Base-by-base conservation (phyloP, 1,284 basidiomycete genomes). In the Kwoniella shivajii region DNA sequence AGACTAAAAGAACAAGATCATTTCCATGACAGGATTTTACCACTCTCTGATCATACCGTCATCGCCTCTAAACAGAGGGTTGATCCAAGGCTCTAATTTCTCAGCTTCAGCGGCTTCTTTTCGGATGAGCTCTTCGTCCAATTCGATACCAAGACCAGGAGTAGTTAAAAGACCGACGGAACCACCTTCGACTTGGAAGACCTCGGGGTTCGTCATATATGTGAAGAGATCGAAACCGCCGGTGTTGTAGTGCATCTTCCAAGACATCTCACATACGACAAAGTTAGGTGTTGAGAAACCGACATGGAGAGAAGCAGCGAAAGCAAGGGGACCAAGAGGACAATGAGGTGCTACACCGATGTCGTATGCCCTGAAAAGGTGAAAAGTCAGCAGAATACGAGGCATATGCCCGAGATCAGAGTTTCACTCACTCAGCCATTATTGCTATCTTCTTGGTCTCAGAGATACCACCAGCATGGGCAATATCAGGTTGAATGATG, bases 401-500 rank as follows among this genome's bases (percentile, higher is more conserved):
- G 50, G 27, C 26, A 24, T 41, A 6, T 45, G 43, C 16, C 26
- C 5, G 26, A 43, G 33, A 39, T 39, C 4, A 39, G 24, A 31
- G 26, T n/a, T 20, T n/a, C 20, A 65, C 67, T 54, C 50, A 63
- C 77, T 89, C 87, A 1, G 86, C 84, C 74, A 89, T 80, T 31
- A 81, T 81, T 5, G 88, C 86, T 41, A 90, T 87, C 54, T 84
- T 82, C 56, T 83, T 81, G 10, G 87, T 80, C 71, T 90, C 88
- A 54, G 84, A 86, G 67, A 90, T 89, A n/a, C 87, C 87, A 27
- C 79, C 79, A 6, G 78, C 72, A 51, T 80, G 78, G 2, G 78
- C 74, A 58, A 86, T 85, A 69, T 89, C 88, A n/a, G 88, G 87
- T 69, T 89, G 87, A 4, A 85, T 85, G 57, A 88, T 86, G 64